Conservation (phyloP, 2,329 filamentous ascomycete genomes). For the Drechslerella stenobrocha region DNA sequence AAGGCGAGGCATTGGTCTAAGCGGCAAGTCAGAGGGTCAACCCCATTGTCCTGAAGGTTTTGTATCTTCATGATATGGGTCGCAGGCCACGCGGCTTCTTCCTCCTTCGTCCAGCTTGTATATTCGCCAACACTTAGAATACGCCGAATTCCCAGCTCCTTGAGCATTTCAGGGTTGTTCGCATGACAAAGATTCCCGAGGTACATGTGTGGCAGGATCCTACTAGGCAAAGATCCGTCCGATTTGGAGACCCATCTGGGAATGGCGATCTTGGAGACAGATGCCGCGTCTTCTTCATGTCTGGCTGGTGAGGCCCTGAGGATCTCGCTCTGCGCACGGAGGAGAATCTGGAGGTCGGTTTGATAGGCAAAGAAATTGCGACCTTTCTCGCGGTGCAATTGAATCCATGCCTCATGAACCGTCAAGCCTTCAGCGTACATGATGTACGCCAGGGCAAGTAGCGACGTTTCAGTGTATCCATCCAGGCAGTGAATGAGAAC, state of each 20-base stretch:
- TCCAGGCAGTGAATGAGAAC: constrained; percentile 90
- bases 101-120: constrained; percentile 74
- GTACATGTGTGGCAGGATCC: constrained; percentile 92
- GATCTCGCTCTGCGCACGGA: constrained; percentile 50
- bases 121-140: constrained; percentile 91
- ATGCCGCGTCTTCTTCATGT: constrained; percentile 23
- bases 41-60: constrained; percentile 92
- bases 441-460: constrained; percentile 86
- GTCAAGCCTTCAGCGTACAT: constrained; percentile 85
- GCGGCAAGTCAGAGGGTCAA: constrained; percentile 84
- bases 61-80: constrained; percentile 81
- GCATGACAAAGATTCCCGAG: constrained; percentile 90
- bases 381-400: constrained; percentile 74
- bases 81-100: constrained; percentile 71
- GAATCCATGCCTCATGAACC: constrained; percentile 82
- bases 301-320: constrained; percentile 49
- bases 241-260: constrained; percentile 80
- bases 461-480: constrained; percentile 91
- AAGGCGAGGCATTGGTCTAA: constrained; percentile 86
- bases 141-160: constrained; percentile 77
- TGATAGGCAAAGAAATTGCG: constrained; percentile 97
- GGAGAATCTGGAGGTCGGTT: constrained; percentile 70
- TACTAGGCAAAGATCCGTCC: constrained; percentile 87
- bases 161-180: constrained; percentile 84
- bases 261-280: constrained; percentile 54